phyloP scores from a whole-genome alignment of 2,329 filamentous ascomycete species.

The Exophiala alcalophila region DNA sequence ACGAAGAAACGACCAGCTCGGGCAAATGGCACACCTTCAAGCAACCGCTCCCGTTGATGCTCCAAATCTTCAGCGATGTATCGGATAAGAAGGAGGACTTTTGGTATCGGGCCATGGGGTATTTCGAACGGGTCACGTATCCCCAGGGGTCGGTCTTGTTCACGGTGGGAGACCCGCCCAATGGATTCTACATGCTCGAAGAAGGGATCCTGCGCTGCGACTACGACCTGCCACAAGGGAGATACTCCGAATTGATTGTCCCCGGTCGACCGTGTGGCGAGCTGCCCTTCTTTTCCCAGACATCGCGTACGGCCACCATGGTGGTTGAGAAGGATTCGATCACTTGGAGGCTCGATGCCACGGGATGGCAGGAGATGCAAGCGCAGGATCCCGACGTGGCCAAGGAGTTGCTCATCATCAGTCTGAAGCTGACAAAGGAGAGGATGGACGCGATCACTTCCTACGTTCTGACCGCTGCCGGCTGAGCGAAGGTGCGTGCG shows the following conservation, averaged over 20 bases:
- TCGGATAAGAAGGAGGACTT: constrained; percentile 89
- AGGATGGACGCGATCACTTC: constrained; percentile 72
- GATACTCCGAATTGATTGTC: constrained; percentile 85
- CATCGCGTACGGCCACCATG: constrained; percentile 80
- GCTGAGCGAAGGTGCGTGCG: constrained; percentile 11
- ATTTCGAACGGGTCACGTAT: constrained; percentile 70
- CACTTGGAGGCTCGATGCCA: constrained; percentile 73
- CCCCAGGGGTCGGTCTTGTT: constrained; percentile 71
- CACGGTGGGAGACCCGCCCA: constrained; percentile 69
- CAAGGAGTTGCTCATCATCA: constrained; percentile 77
- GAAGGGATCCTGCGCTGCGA: constrained; percentile 84
- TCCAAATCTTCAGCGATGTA: constrained; percentile 91
- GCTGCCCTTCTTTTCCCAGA: constrained; percentile 92
- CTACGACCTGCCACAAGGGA: constrained; percentile 85
- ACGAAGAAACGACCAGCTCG: constrained; percentile 56
- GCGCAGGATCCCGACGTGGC: constrained; percentile 72
- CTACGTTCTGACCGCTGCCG: constrained; percentile 40
- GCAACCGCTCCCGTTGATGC: constrained; percentile 83
- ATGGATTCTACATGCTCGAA: constrained; percentile 88
- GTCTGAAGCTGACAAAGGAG: constrained; percentile 92
- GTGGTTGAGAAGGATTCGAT: constrained; percentile 77
- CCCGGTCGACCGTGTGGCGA: constrained; percentile 94
- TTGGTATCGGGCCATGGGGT: constrained; percentile 77
- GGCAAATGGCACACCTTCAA: constrained; percentile 81
- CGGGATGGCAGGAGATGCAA: constrained; percentile 71